phyloP scores from a whole-genome alignment of 1,284 basidiomycete genomes.

The Cutaneotrichosporon cavernicola region DNA sequence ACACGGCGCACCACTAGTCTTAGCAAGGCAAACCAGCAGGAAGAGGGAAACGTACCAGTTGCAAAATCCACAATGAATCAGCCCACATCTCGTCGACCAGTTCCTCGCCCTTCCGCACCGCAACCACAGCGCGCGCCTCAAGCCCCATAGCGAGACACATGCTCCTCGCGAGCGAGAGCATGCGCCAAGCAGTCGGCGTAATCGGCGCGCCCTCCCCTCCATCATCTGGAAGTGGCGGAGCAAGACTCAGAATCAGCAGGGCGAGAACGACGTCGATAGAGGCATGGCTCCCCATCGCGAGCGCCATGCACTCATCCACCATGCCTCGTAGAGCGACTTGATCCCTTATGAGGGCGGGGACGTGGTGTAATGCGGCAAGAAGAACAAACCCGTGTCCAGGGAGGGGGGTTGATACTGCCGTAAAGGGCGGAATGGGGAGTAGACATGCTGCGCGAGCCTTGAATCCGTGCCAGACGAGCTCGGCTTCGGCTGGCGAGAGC shows the following conservation, averaged over 20 bases:
- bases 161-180: constrained; percentile 34
- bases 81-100: constrained; percentile 17
- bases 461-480: constrained; percentile 36
- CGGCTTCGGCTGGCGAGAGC: constrained; percentile 26
- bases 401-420: constrained; percentile 28
- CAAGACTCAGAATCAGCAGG: constrained; percentile 34
- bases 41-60: constrained; percentile 10
- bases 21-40: not conserved
- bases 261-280: constrained; percentile 34
- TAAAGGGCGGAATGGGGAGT: constrained; percentile 36
- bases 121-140: constrained; percentile 14
- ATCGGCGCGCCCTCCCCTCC: constrained; percentile 10
- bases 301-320: constrained; percentile 30
- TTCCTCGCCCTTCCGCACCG: constrained; percentile 8
- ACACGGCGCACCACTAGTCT: constrained; percentile 20
- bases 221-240: constrained; percentile 19
- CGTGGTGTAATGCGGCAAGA: constrained; percentile 32
- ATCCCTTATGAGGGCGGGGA: constrained; percentile 16
- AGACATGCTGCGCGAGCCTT: constrained; percentile 36
- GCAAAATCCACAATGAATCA: constrained; percentile 19
- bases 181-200: constrained; percentile 23
- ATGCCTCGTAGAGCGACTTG: constrained; percentile 11
- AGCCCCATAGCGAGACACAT: constrained; percentile 33
- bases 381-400: constrained; percentile 38
- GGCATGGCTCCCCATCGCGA: constrained; percentile 31